Base-by-base conservation (phyloP, 2,329 filamentous ascomycete genomes). In the Albifimbria verrucaria region DNA sequence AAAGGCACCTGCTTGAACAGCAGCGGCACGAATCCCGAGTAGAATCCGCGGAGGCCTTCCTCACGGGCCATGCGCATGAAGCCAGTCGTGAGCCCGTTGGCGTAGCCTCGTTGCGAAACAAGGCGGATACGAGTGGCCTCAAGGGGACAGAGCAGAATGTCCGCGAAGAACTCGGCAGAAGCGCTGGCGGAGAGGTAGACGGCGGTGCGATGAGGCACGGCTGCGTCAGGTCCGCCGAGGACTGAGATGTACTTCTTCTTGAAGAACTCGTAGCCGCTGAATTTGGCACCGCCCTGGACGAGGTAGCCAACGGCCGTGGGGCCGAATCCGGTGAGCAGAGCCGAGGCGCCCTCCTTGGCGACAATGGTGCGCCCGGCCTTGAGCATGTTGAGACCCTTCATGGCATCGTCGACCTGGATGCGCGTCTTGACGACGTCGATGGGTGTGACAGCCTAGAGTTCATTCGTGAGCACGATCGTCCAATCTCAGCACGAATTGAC, bases 221-320 rank as follows among this genome's bases (percentile, higher is more conserved):
- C 77, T 54, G 63, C 67, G 24, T 77, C 75, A 26, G 73, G 73
- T 0, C 76, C 77, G 44, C 77, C 90, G 55, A 89, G 75, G 54
- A 83, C 64, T 71, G 87, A 82, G 73, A 95, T 92, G 70, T 83
- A 87, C 72, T 88, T 84, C 77, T 93, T 88, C 83, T 95, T 95
- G 87, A 95, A 95, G 80, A 91, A 90, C 76, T 95, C 90, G 76
- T 95, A 95, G 65, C 90, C 90, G 66, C 89, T 89, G 74, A 95
- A 95, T 78, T 95, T 95, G 80, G 88, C 88, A 62, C 90, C 90
- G 68, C 90, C 90, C 76, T 95, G 90, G 54, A 94, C 86, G 75
- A 94, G 89, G 77, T 95, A 95, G 68, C 90, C 90, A 52, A 91
- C 89, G 55, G 87, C 87, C 56, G 90, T 95, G 57, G 90, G 90